These are phyloP conservation scores for Allium cepa DNA, from an alignment of 106 monocot species.

Conservation along the genomic window DNA sequence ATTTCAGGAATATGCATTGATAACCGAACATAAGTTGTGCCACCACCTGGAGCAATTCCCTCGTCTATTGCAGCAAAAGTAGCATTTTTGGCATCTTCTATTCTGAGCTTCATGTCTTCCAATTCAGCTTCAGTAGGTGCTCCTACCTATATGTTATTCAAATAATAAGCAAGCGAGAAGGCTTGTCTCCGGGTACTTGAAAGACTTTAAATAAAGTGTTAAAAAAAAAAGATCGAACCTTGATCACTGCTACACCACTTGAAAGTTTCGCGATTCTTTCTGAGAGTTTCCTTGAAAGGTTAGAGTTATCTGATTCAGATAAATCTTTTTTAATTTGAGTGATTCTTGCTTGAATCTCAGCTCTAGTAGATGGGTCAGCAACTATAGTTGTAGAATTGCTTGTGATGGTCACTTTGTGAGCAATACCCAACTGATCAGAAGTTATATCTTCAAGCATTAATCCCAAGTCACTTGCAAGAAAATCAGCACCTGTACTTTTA, in stretches of 20 bases:
- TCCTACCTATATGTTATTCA: slow-evolving; percentile 59
- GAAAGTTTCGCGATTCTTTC: slow-evolving; percentile 92
- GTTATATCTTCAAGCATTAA: slow-evolving; percentile 57
- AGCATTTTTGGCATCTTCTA: slow-evolving; percentile 95
- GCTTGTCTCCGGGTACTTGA: too few species aligned
- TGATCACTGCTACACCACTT: slow-evolving; percentile 87
- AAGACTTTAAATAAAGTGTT: too few species aligned
- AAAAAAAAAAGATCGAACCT: slow-evolving; percentile 35
- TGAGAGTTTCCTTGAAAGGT: slow-evolving; percentile 65
- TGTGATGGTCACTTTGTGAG: slow-evolving; percentile 81
- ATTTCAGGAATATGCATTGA: slow-evolving; percentile 67
- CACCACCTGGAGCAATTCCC: slow-evolving; percentile 93
- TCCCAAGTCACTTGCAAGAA: slow-evolving; percentile 88
- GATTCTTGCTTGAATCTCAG: slow-evolving; percentile 94
- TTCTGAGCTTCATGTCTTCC: slow-evolving; percentile 86
- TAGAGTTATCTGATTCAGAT: slow-evolving; percentile 48
- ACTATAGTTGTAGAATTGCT: slow-evolving; percentile 84
- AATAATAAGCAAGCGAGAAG: too few species aligned
- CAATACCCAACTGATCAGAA: slow-evolving; percentile 89
- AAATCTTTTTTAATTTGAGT: slow-evolving; percentile 92
- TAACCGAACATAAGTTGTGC: slow-evolving; percentile 73
- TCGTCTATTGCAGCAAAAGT: slow-evolving; percentile 94
- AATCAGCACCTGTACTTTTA: slow-evolving; percentile 72
- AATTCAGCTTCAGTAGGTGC: slow-evolving; percentile 86
- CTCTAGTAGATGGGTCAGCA: slow-evolving; percentile 65